phyloP scores from a whole-genome alignment of 225 moss, liverwort and hornwort genomes.

The Marchantia paleacea region DNA sequence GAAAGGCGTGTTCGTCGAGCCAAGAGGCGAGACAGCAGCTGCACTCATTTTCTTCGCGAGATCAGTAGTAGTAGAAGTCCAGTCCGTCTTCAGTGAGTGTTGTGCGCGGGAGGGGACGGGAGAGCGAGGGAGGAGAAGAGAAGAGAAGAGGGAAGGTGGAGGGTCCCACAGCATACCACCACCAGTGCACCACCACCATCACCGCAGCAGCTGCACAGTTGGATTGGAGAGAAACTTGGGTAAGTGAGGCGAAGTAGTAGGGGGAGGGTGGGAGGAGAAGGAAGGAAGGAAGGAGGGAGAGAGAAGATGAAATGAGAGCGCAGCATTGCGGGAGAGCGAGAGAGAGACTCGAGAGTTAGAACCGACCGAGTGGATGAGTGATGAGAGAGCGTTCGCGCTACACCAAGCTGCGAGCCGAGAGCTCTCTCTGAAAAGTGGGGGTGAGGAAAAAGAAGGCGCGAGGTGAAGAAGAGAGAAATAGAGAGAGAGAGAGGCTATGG shows the following conservation, averaged over 20 bases:
- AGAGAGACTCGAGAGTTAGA: neutral
- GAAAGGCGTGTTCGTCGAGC: neutral
- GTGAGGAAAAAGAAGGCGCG: neutral
- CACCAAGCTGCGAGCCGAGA: neutral
- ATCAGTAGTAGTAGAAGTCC: neutral
- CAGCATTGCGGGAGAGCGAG: neutral
- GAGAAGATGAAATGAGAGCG: neutral
- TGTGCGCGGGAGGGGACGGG: neutral
- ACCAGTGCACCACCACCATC: no score
- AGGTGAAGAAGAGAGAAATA: neutral
- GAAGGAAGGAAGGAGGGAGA: neutral
- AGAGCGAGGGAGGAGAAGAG: neutral
- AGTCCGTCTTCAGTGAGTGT: neutral
- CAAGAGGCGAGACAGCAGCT: neutral
- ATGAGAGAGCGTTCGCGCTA: neutral
- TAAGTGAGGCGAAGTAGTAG: neutral
- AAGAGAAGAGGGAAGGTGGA: constrained; percentile 5
- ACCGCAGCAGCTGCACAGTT: neutral
- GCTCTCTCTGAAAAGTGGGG: neutral
- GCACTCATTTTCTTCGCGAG: neutral
- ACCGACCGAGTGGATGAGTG: neutral
- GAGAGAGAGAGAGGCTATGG: constrained; percentile 21
- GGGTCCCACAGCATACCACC: constrained; percentile 30
- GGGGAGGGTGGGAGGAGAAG: neutral
- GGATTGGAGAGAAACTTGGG: constrained; percentile 2